Base-by-base conservation (phyloP, 805 yeast genomes). In the Wickerhamomyces bovis region DNA sequence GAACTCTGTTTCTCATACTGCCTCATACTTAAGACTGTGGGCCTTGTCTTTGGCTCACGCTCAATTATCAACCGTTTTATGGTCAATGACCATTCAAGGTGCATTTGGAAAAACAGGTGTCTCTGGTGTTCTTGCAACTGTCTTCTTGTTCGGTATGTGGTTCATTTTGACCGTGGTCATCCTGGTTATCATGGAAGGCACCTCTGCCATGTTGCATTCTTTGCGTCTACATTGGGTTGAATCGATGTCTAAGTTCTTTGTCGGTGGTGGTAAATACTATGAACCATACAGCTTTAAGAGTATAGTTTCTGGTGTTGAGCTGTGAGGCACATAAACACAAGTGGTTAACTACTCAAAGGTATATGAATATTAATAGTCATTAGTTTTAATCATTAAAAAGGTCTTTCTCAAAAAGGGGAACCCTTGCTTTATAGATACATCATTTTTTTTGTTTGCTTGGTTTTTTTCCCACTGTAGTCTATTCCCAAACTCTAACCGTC, bases 161-260 rank as follows among this genome's bases (percentile, higher is more conserved):
- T 89, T 94, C 64, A 78, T 80, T 4, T 72, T 94, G 53, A 90
- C 99, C 0, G 92, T 90, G 38, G 85, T 87, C 54, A 89, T 94
- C 56, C 75, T 94, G 61, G 98, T 94, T 16, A 72, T 86, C 46
- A 94, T 94, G 99, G 99, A 94, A 69, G 99, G 99, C 50, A 94
- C 99, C 0, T 89, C 97, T 28, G 99, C 99, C 31, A 94, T 94
- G 99, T 78, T 94, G 62, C 99, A 94, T 70, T 85, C 97, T 22
- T 78, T 94, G 62, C 88, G 99, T 75, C 77, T 94, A 61, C 99
- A 94, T 67, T 94, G 99, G 99, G 99, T 94, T 52, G 99, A 94
- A 71, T 83, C 96, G 28, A 94, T 94, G 99, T 89, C 97, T 50
- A 94, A 94, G 72, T 95, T 85, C 71, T 94, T 90, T 62, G 94